A percentile compares a stretch with the other conserved stretches of the same genome.
Conservation (phyloP, 2,329 filamentous ascomycete species). For the Raffaelea deltoideospora region DNA sequence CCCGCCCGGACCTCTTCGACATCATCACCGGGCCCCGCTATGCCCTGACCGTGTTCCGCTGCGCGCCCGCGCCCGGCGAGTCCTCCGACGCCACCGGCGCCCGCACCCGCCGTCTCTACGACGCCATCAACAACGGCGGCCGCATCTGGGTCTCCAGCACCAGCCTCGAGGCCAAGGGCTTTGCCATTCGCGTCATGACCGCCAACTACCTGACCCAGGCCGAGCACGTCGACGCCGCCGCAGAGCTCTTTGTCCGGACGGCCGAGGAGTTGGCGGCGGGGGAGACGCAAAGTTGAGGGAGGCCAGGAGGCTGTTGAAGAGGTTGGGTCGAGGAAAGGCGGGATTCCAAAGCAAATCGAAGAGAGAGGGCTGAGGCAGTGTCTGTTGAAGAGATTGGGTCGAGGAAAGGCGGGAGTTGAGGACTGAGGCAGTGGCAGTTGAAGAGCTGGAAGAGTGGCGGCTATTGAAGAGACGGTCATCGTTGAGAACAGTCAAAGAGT, state of each 20-base stretch:
- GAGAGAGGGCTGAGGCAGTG: too few species aligned
- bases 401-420: too few species aligned
- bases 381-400: too few species aligned
- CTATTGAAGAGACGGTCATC: too few species aligned
- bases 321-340: too few species aligned
- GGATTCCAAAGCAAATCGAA: too few species aligned
- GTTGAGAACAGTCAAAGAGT: too few species aligned
- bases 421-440: too few species aligned
- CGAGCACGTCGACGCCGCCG: constrained; percentile 56
- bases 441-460: too few species aligned
- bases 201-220: constrained; percentile 55
- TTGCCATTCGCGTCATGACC: constrained; percentile 71
- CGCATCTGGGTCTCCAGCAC: constrained; percentile 74
- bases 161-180: constrained; percentile 49
- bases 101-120: constrained; percentile 60
- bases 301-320: too few species aligned
- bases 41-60: constrained; percentile 61
- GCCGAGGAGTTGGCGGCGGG: constrained; percentile 38
- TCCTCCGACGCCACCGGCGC: constrained; percentile 23
- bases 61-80: constrained; percentile 26
- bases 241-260: constrained; percentile 53
- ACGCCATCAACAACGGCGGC: constrained; percentile 55
- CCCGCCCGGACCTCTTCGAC: constrained; percentile 44
- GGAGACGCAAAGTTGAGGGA: too few species aligned
- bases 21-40: constrained; percentile 63